Evolutionary conservation across 768 basidiomycete genomes (phyloP), one percentile per base, ranked within the genome.

Genomic region (Floccularia luteovirens): DNA sequence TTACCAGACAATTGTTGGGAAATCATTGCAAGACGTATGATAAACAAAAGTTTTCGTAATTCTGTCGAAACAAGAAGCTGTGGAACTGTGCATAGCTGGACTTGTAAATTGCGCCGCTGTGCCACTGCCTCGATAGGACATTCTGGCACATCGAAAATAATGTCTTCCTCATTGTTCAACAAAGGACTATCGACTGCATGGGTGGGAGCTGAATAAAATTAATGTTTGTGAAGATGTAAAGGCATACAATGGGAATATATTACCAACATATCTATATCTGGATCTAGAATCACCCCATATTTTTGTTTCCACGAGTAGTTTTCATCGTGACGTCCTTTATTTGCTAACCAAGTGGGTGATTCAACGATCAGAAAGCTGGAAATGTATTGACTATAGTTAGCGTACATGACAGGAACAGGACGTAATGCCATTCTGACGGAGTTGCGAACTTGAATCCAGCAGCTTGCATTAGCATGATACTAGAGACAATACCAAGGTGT

Each of bases 381-480:
- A 17, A 83, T 52, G 38, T 80, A 61, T 49, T 90, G 88, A 2
- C 42, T 5, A 70, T 53, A 7, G 78, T 72, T n/a, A 84, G 48
- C 1, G 53, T 61, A 23, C 64, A 66, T 1, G 88, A 89, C 38
- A 80, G 58, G 44, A 79, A 56, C 16, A 87, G 68, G 16, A 90
- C 86, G 31, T 72, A 48, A 28, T 89, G 78, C 88, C 88, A 91
- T 35, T 70, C 54, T 38, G 65, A 67, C 1, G 83, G 83, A 7
- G 79, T 79, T 12, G 89, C 82, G 35, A 87, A 67, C 38, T 63
- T 57, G 25, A 91, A 66, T 2, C 90, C 90, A 44, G 89, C 65
- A 3, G 69, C 59, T 53, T 98, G 93, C 0, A 90, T 86, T 13
- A 78, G 56, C 70, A 94, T 81, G 47, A 96, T 84, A 21, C 89